A percentile compares a stretch with the other conserved stretches of the same genome.
Evolutionary conservation across 2,329 filamentous ascomycete species (phyloP).

Genomic region (Sordariomycetes sp.): DNA sequence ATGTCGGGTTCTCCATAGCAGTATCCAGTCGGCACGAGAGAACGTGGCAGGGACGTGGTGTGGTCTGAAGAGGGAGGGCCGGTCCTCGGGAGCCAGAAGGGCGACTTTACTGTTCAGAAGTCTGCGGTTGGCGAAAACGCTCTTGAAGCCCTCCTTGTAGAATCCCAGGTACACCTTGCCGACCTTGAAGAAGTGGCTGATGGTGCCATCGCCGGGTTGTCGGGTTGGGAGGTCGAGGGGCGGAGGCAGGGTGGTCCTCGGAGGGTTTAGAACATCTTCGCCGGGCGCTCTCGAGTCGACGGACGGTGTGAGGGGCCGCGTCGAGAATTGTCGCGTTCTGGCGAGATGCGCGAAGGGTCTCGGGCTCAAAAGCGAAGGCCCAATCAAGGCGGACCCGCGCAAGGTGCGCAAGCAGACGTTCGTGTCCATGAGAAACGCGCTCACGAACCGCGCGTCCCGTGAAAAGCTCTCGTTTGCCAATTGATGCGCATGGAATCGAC

Average conservation of each 20-base stretch:
- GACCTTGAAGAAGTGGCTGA: conserved; percentile 41
- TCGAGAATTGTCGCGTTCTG: conserved; percentile 1
- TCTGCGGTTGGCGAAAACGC: conserved; percentile 58
- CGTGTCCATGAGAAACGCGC: not conserved
- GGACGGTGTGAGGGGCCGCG: not conserved
- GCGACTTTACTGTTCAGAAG: conserved; percentile 33
- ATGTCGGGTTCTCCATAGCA: conserved; percentile 55
- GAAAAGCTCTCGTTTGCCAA: not conserved
- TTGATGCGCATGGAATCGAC: not conserved
- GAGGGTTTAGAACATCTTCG: conserved; percentile 52
- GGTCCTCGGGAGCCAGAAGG: conserved; percentile 42
- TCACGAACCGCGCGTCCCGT: not conserved
- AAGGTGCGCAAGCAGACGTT: conserved; percentile 2
- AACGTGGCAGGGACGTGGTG: conserved; percentile 20
- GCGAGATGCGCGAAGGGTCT: not conserved
- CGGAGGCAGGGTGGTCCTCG: conserved; percentile 61
- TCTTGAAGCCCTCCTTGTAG: conserved; percentile 77
- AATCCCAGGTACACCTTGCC: conserved; percentile 73
- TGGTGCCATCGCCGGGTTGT: conserved; percentile 27
- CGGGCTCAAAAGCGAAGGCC: not conserved
- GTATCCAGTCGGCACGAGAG: conserved; percentile 59
- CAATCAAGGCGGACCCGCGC: not conserved
- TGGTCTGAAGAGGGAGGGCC: conserved; percentile 26
- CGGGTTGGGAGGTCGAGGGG: conserved; percentile 52
- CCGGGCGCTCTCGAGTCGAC: not conserved